Base-by-base conservation (phyloP, 805 yeast genomes). In the Wickerhamiella musiphila region DNA sequence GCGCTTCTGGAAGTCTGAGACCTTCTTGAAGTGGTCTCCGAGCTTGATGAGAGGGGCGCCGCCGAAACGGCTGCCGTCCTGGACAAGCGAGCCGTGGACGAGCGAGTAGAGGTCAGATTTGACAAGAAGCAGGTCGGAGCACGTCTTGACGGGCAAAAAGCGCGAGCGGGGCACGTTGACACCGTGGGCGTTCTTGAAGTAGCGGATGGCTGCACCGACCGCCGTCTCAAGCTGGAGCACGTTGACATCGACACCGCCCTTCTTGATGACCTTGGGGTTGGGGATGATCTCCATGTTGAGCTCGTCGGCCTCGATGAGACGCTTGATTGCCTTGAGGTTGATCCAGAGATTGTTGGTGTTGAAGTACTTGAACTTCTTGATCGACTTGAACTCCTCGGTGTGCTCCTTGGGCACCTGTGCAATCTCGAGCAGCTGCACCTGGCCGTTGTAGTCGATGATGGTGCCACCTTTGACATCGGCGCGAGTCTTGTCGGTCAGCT, bases 381-480 rank as follows among this genome's bases (percentile, higher is more conserved):
- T 90, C 37, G 92, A 78, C 63, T 90, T 86, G 68, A 86, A 86
- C 54, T 86, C 98, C 64, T 90, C 96, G 40, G 82, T 86, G 54
- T 86, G 96, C 56, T 83, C 95, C 59, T 84, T 84, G 56, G 96
- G 96, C 41, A 86, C 98, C 65, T 86, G 98, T 26, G 94, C 94
- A 47, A 90, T 86, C 61, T 90, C 96, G 49, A 90, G 70, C 52
- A 90, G 69, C 59, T 94, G 73, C 38, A 90, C 93, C 52, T 77
- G 73, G 41, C 95, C 96, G 46, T 82, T 86, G 58, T 90, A 90
- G 60, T 82, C 82, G 57, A 90, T 84, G 57, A 90, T 70, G 44
- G 96, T 90, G 65, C 96, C 98, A 65, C 98, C 98, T 63, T 90
- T 90, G 52, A 90, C 98, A 57, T 90, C 98, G 22, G 98, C 98